Evolutionary conservation across 352 stramenopile species (phyloP).

Genomic region (Phytopythium delawarense): DNA sequence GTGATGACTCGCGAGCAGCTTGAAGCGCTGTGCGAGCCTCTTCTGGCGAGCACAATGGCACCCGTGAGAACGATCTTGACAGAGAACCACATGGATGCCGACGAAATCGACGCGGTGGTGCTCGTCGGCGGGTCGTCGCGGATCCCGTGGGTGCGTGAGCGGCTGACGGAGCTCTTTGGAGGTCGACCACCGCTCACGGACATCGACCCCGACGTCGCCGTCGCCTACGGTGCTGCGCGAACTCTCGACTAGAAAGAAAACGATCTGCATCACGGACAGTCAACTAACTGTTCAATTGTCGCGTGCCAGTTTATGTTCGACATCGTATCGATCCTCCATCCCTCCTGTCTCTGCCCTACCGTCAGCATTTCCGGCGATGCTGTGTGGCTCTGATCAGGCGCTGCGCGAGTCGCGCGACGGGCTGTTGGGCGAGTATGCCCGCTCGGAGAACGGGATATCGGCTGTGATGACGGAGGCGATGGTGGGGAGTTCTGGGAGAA

Average conservation of each 20-base stretch:
- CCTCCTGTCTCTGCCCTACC: background rate
- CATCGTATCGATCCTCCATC: too few species aligned
- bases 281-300: too few species aligned
- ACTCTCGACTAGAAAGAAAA: constrained; percentile 32
- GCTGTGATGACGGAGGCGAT: background rate
- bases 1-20: constrained; percentile 40
- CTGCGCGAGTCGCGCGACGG: background rate
- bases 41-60: constrained; percentile 54
- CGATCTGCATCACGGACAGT: too few species aligned
- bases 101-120: constrained; percentile 55
- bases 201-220: constrained; percentile 67
- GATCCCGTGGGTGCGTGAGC: constrained; percentile 49
- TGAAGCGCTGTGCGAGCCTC: constrained; percentile 34
- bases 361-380: background rate
- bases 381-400: background rate
- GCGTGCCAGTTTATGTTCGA: too few species aligned
- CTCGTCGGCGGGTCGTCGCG: constrained; percentile 52
- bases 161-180: constrained; percentile 44
- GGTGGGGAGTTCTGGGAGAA: constrained; percentile 14
- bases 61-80: constrained; percentile 50
- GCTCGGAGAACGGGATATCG: background rate
- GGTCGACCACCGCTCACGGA: constrained; percentile 37
- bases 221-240: constrained; percentile 56
- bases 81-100: constrained; percentile 49
- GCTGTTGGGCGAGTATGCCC: background rate